Evolutionary conservation across 768 basidiomycete genomes (phyloP), one percentile per base, ranked within the genome.

Genomic region (Trametes cubensis): DNA sequence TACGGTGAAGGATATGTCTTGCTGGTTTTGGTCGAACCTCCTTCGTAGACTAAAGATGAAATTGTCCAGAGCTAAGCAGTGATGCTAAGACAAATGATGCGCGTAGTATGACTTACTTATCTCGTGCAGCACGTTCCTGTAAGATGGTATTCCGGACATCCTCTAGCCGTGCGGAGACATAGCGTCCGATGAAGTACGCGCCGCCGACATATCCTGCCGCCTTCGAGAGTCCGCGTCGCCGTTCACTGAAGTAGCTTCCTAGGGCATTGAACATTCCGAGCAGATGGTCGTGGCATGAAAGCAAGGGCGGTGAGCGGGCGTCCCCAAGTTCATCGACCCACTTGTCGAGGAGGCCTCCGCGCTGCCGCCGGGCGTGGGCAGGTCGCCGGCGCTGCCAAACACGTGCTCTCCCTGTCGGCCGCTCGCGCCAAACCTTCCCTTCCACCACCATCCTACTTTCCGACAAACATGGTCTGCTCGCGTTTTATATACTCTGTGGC

Each of bases 1-100:
- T 50, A 89, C 78, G 0, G 89, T 93, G 70, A 85, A 95, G 7
- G 88, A 84, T 23, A 84, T 80, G 69, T 94, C 88, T 61, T 91
- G 85, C 66, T 90, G 87, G 25, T 87, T 92, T 64, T 90, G 85
- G 38, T 81, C 78, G 72, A 93, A 95, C 39, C 94, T 80, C 48
- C 85, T 79, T 54, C 84, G 81, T 26, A 95, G 75, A 66, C 92
- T 94, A 57, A 8, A 55, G 18, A 17, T 25, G 11, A 34, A 55
- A 54, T 17, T 25, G 17, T 41, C 44, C 20, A 20, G 14, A 14
- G 25, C 46, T n/a, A 56, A 53, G 42, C 28, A 40, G 11, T 23
- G 46, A 40, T 5, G 15, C 14, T 18, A 20, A 18, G 47, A 46
- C 44, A 34, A 50, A 21, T 21, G 30, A 38, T 44, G 59, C 54